Percentiles rank a stretch among this genome's conserved stretches.
phyloP scores from a whole-genome alignment of 352 stramenopile genomes.

The Globisporangium megalacanthum region DNA sequence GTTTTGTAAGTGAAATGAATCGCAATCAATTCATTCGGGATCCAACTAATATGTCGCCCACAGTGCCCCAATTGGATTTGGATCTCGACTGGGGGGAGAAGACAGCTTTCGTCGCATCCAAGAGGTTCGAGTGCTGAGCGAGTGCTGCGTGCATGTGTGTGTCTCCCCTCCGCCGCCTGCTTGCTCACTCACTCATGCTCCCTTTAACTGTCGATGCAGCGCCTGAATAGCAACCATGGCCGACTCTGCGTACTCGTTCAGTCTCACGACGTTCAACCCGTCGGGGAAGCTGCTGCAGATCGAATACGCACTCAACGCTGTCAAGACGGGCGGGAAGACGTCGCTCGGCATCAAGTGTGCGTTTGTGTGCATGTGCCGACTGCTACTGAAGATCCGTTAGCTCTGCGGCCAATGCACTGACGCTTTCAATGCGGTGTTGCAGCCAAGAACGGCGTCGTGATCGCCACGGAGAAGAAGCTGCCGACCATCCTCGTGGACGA shows the following conservation, averaged over 20 bases:
- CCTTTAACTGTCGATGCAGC: neutral
- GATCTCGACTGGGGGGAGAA: too few species aligned
- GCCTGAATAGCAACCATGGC: slow-evolving; percentile 58
- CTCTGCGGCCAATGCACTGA: neutral
- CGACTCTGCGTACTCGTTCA: slow-evolving; percentile 98
- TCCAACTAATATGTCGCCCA: too few species aligned
- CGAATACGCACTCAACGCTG: slow-evolving; percentile 98
- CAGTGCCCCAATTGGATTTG: slow-evolving; percentile 4
- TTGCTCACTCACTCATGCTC: neutral
- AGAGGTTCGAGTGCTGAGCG: neutral
- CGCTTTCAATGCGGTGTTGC: neutral
- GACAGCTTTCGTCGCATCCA: slow-evolving; percentile 1
- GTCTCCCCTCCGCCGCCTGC: neutral
- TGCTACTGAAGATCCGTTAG: too few species aligned
- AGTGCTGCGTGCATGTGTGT: neutral
- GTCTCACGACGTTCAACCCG: slow-evolving; percentile 98
- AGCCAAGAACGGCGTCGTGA: slow-evolving; percentile 99
- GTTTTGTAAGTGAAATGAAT: too few species aligned
- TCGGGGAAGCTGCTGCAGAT: slow-evolving; percentile 99
- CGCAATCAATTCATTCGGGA: too few species aligned
- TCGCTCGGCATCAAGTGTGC: slow-evolving; percentile 95
- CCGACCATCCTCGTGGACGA: slow-evolving; percentile 95
- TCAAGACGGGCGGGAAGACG: slow-evolving; percentile 96
- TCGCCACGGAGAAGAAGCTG: slow-evolving; percentile 99
- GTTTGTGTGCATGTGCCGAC: slow-evolving; percentile 15